Conservation (phyloP, 176 grass and related monocot species). For the Juncus effusus region DNA sequence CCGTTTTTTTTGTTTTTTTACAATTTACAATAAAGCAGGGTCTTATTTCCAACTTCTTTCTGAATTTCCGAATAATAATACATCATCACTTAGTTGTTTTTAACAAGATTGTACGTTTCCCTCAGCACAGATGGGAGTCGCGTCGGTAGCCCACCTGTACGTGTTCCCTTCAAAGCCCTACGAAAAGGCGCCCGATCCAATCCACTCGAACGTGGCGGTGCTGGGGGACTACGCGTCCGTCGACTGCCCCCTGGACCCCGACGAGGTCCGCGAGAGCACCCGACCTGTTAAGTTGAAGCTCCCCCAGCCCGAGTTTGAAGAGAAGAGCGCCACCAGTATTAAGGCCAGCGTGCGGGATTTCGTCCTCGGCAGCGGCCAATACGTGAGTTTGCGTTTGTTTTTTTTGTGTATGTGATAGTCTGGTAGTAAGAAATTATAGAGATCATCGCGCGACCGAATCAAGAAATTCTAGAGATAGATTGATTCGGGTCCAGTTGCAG, state of each 20-base stretch:
- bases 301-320: conserved; percentile 57
- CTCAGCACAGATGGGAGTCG: conserved; percentile 91
- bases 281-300: conserved; percentile 80
- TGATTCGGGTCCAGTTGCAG: too few species aligned
- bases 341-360: conserved; percentile 82
- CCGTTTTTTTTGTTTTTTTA: too few species aligned
- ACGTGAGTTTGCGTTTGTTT: conserved; percentile 49
- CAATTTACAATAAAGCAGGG: too few species aligned
- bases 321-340: conserved; percentile 66
- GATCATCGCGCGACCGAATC: too few species aligned
- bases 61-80: too few species aligned
- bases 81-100: not conserved
- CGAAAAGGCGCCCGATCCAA: conserved; percentile 47
- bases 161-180: conserved; percentile 91
- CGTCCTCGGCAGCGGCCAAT: conserved; percentile 82
- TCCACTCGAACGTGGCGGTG: conserved; percentile 66
- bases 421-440: too few species aligned
- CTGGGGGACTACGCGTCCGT: conserved; percentile 84
- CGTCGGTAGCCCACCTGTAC: conserved; percentile 84
- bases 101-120: conserved; percentile 35
- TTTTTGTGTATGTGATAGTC: not conserved
- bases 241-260: conserved; percentile 74
- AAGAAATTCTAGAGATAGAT: too few species aligned
- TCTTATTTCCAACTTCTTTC: too few species aligned
- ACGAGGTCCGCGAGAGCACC: conserved; percentile 78